phyloP scores from a whole-genome alignment of 306 rosid genomes.

The Lupinus albus region DNA sequence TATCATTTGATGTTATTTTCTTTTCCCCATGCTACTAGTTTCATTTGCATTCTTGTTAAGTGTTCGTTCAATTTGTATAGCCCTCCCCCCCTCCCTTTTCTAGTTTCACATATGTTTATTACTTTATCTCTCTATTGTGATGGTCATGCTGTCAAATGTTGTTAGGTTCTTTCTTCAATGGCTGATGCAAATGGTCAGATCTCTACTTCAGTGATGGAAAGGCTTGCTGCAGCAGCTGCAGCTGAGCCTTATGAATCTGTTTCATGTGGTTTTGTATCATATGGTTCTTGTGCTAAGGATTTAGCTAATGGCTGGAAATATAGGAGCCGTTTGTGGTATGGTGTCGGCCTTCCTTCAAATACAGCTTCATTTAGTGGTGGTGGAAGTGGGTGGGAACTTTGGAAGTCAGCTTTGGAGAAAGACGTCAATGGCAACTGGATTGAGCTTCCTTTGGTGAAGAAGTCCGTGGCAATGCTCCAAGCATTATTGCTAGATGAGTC shows the following conservation, averaged over 20 bases:
- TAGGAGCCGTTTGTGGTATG: slow-evolving; percentile 95
- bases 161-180: slow-evolving; percentile 87
- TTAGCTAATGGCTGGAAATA: slow-evolving; percentile 92
- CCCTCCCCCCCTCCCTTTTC: background rate
- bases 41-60: slow-evolving; percentile 33
- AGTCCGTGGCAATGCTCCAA: slow-evolving; percentile 94
- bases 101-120: slow-evolving; percentile 21
- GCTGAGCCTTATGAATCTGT: slow-evolving; percentile 92
- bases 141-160: slow-evolving; percentile 36
- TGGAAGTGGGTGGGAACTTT: slow-evolving; percentile 84
- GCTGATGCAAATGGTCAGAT: slow-evolving; percentile 89
- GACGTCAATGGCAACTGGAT: slow-evolving; percentile 82
- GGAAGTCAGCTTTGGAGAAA: slow-evolving; percentile 83
- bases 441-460: slow-evolving; percentile 87
- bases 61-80: background rate
- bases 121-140: slow-evolving; percentile 22
- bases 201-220: slow-evolving; percentile 76
- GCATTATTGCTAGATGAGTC: slow-evolving; percentile 90
- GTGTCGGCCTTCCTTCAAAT: slow-evolving; percentile 84
- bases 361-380: slow-evolving; percentile 77
- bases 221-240: slow-evolving; percentile 95
- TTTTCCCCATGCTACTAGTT: background rate
- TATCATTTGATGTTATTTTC: background rate
- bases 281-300: slow-evolving; percentile 85
- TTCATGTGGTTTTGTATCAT: slow-evolving; percentile 90